Evolutionary conservation across 2,329 filamentous ascomycete species (phyloP).

Genomic region (Rutstroemia sp.): DNA sequence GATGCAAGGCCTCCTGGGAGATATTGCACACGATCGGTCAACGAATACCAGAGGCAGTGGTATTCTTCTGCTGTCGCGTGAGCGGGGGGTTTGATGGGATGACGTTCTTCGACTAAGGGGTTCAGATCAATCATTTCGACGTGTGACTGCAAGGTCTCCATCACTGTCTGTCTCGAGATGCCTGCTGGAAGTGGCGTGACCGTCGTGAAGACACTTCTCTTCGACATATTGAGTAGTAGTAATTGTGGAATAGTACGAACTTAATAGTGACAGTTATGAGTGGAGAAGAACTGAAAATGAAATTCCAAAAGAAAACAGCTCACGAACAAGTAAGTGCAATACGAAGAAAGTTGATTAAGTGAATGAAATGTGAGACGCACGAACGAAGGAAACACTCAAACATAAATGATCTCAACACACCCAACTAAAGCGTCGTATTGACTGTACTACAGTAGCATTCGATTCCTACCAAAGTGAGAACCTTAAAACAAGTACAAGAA

Average conservation of each 20-base stretch:
- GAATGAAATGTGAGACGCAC: background rate
- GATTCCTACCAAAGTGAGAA: background rate
- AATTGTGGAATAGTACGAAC: background rate
- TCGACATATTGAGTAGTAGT: slow-evolving; percentile 17
- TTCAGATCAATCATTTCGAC: slow-evolving; percentile 72
- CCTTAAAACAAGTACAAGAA: background rate
- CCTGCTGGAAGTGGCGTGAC: slow-evolving; percentile 68
- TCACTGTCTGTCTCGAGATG: slow-evolving; percentile 61
- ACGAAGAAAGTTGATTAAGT: too few relatives aligned
- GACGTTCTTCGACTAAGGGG: slow-evolving; percentile 54
- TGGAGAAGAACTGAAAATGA: background rate
- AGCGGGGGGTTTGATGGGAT: slow-evolving; percentile 58
- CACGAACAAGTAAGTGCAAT: too few relatives aligned
- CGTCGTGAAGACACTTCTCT: slow-evolving; percentile 59
- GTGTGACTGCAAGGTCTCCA: slow-evolving; percentile 72
- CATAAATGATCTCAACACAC: background rate
- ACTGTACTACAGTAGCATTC: background rate
- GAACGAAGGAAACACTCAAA: background rate
- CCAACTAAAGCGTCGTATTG: background rate
- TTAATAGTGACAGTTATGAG: background rate
- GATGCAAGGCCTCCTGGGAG: slow-evolving; percentile 56
- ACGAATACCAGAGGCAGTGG: slow-evolving; percentile 66
- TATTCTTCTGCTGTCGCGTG: slow-evolving; percentile 65
- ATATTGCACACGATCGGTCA: slow-evolving; percentile 72
- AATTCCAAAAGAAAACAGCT: background rate